Evolutionary conservation across 179 eudicot genomes (phyloP).

Genomic region (Spergularia azorica): DNA sequence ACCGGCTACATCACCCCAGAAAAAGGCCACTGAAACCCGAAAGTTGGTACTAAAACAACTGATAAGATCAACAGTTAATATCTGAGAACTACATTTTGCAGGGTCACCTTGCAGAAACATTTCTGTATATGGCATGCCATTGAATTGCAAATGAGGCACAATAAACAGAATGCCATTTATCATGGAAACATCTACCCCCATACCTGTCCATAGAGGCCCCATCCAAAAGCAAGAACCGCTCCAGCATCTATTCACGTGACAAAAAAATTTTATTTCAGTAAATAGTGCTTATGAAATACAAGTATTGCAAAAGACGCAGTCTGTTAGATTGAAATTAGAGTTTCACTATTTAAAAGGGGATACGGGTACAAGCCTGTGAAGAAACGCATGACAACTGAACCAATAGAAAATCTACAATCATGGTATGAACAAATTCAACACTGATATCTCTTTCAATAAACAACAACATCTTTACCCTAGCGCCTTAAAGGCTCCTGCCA

Average conservation of each 20-base stretch:
- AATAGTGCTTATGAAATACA: not conserved
- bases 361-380: not conserved
- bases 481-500: too few species aligned
- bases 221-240: slow-evolving; percentile 88
- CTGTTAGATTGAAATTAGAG: not conserved
- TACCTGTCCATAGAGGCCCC: slow-evolving; percentile 99
- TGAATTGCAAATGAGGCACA: not conserved
- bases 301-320: too few species aligned
- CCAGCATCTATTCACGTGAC: slow-evolving; percentile 74
- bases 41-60: too few species aligned
- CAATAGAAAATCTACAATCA: not conserved
- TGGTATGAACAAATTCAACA: not conserved
- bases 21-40: not conserved
- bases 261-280: slow-evolving; percentile 5
- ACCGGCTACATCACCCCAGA: not conserved
- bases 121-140: not conserved
- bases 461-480: too few species aligned
- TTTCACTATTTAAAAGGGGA: not conserved
- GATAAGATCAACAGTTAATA: too few species aligned
- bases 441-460: not conserved
- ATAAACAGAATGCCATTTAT: not conserved
- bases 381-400: not conserved
- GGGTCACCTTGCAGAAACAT: not conserved
- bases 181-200: slow-evolving; percentile 20
- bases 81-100: too few species aligned